phyloP scores from a whole-genome alignment of 495 filamentous ascomycete genomes.

The Aspergillus heteromorphus region DNA sequence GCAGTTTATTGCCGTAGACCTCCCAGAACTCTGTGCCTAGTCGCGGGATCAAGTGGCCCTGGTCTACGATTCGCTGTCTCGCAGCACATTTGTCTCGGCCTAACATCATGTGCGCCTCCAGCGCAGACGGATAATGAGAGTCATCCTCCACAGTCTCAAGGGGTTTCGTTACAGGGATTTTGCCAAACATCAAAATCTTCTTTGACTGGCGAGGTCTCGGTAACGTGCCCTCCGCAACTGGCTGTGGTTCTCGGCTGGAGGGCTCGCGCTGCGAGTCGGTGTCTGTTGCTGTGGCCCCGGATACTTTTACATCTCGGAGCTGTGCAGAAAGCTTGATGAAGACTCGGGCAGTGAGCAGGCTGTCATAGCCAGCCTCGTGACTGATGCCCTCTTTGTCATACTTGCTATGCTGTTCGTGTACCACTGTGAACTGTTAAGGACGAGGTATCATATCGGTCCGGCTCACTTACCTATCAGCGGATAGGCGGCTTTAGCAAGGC shows the following conservation, averaged over 20 bases:
- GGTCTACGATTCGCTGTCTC: constrained; percentile 9
- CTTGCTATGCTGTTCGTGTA: constrained; percentile 41
- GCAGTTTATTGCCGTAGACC: constrained; percentile 56
- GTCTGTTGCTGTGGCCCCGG: constrained; percentile 4
- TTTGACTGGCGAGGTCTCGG: neutral
- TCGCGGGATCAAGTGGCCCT: constrained; percentile 41
- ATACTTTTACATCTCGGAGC: constrained; percentile 29
- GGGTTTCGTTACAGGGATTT: neutral
- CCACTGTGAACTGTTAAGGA: constrained; percentile 9
- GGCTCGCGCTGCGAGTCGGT: neutral
- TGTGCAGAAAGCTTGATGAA: constrained; percentile 56
- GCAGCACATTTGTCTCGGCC: neutral
- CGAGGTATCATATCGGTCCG: neutral
- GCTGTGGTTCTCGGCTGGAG: neutral
- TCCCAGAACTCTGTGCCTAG: constrained; percentile 54
- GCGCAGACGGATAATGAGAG: too few species aligned
- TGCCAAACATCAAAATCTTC: neutral
- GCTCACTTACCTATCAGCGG: constrained; percentile 43
- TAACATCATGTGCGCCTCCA: neutral
- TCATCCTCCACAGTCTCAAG: constrained; percentile 9
- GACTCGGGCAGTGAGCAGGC: constrained; percentile 60
- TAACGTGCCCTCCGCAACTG: neutral
- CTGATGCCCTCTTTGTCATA: constrained; percentile 36
- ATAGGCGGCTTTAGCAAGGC: constrained; percentile 26
- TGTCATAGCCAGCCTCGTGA: constrained; percentile 74